Percentiles rank a stretch among this genome's conserved stretches.
Conservation (phyloP, 1,284 basidiomycete species). For the Grifola frondosa region DNA sequence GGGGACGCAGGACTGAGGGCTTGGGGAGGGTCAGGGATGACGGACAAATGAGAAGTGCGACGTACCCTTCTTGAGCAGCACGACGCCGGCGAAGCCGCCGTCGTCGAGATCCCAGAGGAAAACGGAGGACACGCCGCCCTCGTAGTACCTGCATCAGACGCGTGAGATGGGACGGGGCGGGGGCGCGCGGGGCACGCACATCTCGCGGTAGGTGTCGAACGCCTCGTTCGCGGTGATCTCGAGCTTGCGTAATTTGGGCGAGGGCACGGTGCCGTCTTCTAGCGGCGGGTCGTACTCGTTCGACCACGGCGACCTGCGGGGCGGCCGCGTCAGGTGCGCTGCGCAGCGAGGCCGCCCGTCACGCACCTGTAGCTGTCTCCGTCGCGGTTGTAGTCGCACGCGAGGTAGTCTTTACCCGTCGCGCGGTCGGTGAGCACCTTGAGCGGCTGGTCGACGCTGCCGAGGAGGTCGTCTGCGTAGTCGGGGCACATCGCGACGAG, state of each 20-base stretch:
- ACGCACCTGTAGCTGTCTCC: conserved; percentile 89
- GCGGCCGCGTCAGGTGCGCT: conserved; percentile 3
- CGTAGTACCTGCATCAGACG: conserved; percentile 73
- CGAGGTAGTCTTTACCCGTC: conserved; percentile 86
- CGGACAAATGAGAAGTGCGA: conserved; percentile 11
- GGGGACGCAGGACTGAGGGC: conserved; percentile 55
- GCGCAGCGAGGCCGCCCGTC: too few relatives aligned
- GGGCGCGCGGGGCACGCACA: conserved; percentile 57
- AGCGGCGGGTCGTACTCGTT: conserved; percentile 92
- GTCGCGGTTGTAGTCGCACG: conserved; percentile 97
- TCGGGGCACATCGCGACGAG: conserved; percentile 89
- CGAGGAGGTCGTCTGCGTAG: conserved; percentile 92
- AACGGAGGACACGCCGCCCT: conserved; percentile 95
- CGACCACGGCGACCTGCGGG: conserved; percentile 89
- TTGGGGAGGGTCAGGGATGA: conserved; percentile 27
- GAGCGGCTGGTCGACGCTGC: conserved; percentile 94
- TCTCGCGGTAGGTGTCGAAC: conserved; percentile 96
- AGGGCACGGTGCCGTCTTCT: conserved; percentile 85
- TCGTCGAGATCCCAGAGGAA: conserved; percentile 99
- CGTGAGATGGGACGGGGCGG: too few relatives aligned
- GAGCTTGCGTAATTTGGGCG: conserved; percentile 82
- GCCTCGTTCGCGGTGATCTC: conserved; percentile 94
- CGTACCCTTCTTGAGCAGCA: conserved; percentile 94
- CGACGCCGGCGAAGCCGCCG: conserved; percentile 94
- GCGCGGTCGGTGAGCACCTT: conserved; percentile 78